Base-by-base conservation (phyloP, 257 asterid genomes). In the Rhazya stricta region DNA sequence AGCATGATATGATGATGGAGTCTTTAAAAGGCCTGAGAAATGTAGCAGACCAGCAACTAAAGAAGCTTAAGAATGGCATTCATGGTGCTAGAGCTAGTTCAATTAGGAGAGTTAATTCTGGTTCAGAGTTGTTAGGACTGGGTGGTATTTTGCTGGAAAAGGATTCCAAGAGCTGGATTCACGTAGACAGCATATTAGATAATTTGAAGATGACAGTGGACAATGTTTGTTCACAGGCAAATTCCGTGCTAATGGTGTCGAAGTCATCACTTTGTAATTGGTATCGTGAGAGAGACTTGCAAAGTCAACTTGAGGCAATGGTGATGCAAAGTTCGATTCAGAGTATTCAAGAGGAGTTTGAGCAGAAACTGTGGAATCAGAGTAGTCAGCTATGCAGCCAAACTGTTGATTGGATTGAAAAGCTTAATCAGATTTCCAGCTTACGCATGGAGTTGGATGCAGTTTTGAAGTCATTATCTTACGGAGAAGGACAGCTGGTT, bases 391-490 rank as follows among this genome's bases (percentile, higher is more conserved):
- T 79, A 69, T 56, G 81, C 63, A 66, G 69, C 63, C 89, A 72
- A 54, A 74, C 67, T 70, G 58, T 75, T 76, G 77, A 82, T 46
- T 85, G 87, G 95, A 58, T 82, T 54, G 94, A 86, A 74, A 94
- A 88, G 87, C 82, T 90, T 54, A 81, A 83, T 79, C 89, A 84
- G 50, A 73, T 95, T 67, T 85, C 93, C 73, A 51, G 76, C 79
- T 67, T 95, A 56, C 86, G 87, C 30, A 71, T 65, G 43, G 89
- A 87, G 77, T 82, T 94, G 77, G 89, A 87, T 82, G 88, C 82
- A 69, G 78, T 92, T 73, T 80, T 83, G 79, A 87, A 89, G 80
- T 89, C 88, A 23, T 84, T 92, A 73, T 83, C 88, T 34, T 69
- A 80, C 81, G 61, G 83, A 34, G 97, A 90, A 80, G 91, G 83